A percentile compares a stretch with the other conserved stretches of the same genome.
Conservation (phyloP, 2,329 filamentous ascomycete species). For the Sporothrix brasiliensis region DNA sequence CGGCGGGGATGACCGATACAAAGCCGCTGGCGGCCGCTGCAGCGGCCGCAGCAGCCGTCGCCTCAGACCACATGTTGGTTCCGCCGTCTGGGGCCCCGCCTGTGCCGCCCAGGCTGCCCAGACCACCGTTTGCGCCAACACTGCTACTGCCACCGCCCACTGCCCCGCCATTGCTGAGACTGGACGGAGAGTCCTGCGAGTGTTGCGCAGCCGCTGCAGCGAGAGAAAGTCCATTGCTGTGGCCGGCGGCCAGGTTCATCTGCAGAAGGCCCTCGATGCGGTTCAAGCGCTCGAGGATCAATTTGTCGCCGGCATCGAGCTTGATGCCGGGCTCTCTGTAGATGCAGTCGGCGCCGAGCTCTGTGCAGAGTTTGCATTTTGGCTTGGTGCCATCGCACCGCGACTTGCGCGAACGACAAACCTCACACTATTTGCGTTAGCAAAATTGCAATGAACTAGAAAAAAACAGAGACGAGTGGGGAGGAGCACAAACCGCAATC, state of each 20-base stretch:
- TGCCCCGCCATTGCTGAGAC: slow-evolving; percentile 63
- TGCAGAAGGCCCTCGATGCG: slow-evolving; percentile 80
- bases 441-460: not conserved
- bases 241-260: slow-evolving; percentile 60
- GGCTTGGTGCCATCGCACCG: slow-evolving; percentile 78
- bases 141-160: slow-evolving; percentile 57
- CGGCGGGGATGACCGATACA: slow-evolving; percentile 60
- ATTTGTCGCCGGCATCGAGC: slow-evolving; percentile 81
- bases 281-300: slow-evolving; percentile 76
- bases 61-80: slow-evolving; percentile 52
- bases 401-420: slow-evolving; percentile 78
- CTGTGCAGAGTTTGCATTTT: slow-evolving; percentile 81
- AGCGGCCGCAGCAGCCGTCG: slow-evolving; percentile 34
- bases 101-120: not conserved
- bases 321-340: slow-evolving; percentile 87
- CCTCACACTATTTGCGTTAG: slow-evolving; percentile 64
- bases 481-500: slow-evolving; percentile 59
- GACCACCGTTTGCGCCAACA: slow-evolving; percentile 4
- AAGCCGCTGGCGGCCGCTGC: slow-evolving; percentile 51
- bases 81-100: slow-evolving; percentile 7
- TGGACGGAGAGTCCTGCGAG: slow-evolving; percentile 61
- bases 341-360: slow-evolving; percentile 79
- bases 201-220: slow-evolving; percentile 40
- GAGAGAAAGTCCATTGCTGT: slow-evolving; percentile 53
- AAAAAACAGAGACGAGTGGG: not conserved